These are phyloP conservation scores for Mycosarcoma maydis DNA, from an alignment of 1,284 basidiomycete species.

Conservation along the genomic window DNA sequence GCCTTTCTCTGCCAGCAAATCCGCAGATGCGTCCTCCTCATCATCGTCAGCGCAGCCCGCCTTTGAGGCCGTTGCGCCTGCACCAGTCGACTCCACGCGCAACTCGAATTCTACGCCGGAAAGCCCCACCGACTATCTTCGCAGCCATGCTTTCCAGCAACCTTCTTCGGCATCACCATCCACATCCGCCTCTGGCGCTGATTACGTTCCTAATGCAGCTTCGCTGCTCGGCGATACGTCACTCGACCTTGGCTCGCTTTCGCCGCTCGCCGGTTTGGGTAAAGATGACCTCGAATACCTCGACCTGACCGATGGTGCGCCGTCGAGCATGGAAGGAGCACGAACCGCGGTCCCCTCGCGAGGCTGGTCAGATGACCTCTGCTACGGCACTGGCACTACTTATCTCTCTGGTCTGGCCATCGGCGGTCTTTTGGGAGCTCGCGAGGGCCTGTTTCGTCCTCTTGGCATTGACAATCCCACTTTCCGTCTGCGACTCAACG, in stretches of 20 bases:
- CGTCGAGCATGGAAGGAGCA: constrained; percentile 63
- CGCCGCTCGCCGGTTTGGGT: constrained; percentile 61
- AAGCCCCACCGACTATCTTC: constrained; percentile 48
- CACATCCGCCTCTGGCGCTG: constrained; percentile 64
- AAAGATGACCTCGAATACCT: constrained; percentile 67
- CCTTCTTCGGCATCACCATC: constrained; percentile 28
- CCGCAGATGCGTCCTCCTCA: constrained; percentile 29
- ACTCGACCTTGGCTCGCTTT: constrained; percentile 86
- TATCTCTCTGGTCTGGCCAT: constrained; percentile 94
- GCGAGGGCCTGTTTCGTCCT: constrained; percentile 88
- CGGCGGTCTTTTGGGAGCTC: constrained; percentile 93
- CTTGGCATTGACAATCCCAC: constrained; percentile 70
- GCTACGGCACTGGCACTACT: constrained; percentile 98
- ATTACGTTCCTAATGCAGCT: constrained; percentile 90
- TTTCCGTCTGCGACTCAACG: constrained; percentile 91
- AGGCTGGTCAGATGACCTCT: constrained; percentile 98
- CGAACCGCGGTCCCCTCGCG: constrained; percentile 69
- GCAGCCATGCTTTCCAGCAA: constrained; percentile 48
- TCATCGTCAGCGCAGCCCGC: constrained; percentile 33
- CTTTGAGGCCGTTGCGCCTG: constrained; percentile 37
- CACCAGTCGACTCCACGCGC: constrained; percentile 26
- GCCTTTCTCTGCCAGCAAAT: constrained; percentile 44
- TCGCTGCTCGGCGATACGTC: constrained; percentile 85
- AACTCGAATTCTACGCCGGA: constrained; percentile 18
- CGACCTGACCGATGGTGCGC: constrained; percentile 62